Percentiles rank a stretch among this genome's conserved stretches.
Conservation (phyloP, 352 stramenopile genomes). For the Globisporangium nodosum region DNA sequence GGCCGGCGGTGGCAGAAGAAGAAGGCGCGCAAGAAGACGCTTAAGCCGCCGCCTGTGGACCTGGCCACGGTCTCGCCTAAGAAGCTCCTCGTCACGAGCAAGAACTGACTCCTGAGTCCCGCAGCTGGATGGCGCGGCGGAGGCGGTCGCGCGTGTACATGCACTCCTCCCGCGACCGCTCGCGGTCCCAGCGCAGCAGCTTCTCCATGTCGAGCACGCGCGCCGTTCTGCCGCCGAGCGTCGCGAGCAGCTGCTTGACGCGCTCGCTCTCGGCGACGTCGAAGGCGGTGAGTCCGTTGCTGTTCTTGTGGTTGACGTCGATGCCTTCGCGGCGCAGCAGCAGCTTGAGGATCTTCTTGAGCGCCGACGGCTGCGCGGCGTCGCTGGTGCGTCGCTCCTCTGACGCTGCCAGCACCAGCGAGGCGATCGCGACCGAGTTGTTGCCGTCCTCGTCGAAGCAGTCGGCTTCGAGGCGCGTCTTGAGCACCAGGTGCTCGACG, state of each 20-base stretch:
- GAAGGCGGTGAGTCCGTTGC: slow-evolving; percentile 49
- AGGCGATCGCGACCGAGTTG: slow-evolving; percentile 50
- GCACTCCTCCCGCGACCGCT: slow-evolving; percentile 40
- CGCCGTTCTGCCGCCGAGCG: slow-evolving; percentile 37
- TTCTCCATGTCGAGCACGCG: slow-evolving; percentile 35
- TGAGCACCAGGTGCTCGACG: slow-evolving; percentile 43
- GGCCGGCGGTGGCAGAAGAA: slow-evolving; percentile 17
- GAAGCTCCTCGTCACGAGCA: slow-evolving; percentile 40
- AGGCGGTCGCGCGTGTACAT: slow-evolving; percentile 29
- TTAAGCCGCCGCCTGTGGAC: slow-evolving; percentile 14
- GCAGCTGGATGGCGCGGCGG: slow-evolving; percentile 23
- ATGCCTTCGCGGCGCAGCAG: slow-evolving; percentile 21
- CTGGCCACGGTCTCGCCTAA: slow-evolving; percentile 30
- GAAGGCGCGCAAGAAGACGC: slow-evolving; percentile 17
- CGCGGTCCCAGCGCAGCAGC: slow-evolving; percentile 46
- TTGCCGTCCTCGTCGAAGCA: slow-evolving; percentile 75
- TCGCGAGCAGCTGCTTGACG: slow-evolving; percentile 36
- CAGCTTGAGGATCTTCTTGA: slow-evolving; percentile 24
- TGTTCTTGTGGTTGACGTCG: slow-evolving; percentile 75
- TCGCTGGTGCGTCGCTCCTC: slow-evolving; percentile 3
- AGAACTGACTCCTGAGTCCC: slow-evolving; percentile 21
- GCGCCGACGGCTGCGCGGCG: slow-evolving; percentile 3
- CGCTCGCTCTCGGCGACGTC: slow-evolving; percentile 42
- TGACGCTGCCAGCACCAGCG: slow-evolving; percentile 27
- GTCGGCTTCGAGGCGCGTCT: slow-evolving; percentile 37